Conservation (phyloP, 768 basidiomycete genomes). For the Glaciozyma martinii region DNA sequence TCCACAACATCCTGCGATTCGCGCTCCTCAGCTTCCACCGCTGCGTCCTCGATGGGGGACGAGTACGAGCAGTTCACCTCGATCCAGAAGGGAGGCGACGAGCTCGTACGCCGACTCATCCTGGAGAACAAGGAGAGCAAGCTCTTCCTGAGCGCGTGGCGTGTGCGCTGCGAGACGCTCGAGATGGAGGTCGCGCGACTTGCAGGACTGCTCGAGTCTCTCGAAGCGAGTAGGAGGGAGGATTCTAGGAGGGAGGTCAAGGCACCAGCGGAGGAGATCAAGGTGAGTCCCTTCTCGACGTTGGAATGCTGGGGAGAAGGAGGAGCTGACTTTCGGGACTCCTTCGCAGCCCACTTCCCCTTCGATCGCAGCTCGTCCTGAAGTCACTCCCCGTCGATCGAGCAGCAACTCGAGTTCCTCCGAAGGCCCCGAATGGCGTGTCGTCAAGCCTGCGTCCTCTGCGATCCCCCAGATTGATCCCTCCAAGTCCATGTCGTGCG, state of each 20-base stretch:
- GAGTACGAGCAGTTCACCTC: too few species aligned
- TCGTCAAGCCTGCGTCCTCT: background rate
- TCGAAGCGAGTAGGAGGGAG: background rate
- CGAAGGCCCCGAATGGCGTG: background rate
- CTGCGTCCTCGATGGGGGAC: too few species aligned
- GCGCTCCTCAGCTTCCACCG: too few species aligned
- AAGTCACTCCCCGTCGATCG: background rate
- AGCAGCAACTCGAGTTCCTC: background rate
- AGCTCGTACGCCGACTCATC: constrained; percentile 1
- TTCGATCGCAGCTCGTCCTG: background rate
- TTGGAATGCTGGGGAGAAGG: too few species aligned
- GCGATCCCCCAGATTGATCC: constrained; percentile 20
- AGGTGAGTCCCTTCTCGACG: background rate
- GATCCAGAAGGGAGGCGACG: too few species aligned
- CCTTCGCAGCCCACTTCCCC: background rate
- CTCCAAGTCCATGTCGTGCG: constrained; percentile 13
- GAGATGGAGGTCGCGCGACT: constrained; percentile 10
- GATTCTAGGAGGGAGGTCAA: background rate
- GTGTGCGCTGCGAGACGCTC: constrained; percentile 4
- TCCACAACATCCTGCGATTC: too few species aligned
- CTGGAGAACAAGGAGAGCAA: background rate
- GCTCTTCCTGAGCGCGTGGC: constrained; percentile 2
- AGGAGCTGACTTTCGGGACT: background rate
- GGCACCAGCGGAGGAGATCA: background rate
- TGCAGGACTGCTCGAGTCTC: background rate